Conservation (phyloP, 2,329 filamentous ascomycete genomes). For the Xylariales sp. region DNA sequence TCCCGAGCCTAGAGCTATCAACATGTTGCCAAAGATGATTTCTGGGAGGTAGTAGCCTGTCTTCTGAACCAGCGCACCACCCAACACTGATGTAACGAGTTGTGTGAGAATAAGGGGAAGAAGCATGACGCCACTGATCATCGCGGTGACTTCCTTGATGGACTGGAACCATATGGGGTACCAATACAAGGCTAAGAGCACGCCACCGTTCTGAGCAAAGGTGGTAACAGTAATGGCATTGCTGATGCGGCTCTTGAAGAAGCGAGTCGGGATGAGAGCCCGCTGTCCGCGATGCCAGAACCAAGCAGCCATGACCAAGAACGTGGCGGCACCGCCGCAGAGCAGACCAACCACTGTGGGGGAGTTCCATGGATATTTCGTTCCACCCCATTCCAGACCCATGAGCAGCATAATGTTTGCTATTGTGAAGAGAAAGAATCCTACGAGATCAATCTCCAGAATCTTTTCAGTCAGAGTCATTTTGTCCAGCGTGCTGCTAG, state of each 20-base stretch:
- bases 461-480: slow-evolving; percentile 10
- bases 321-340: slow-evolving; percentile 24
- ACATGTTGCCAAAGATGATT: slow-evolving; percentile 21
- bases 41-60: slow-evolving; percentile 30
- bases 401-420: slow-evolving; percentile 39
- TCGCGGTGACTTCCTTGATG: slow-evolving; percentile 12
- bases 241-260: slow-evolving; percentile 14
- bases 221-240: slow-evolving; percentile 15
- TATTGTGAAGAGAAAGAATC: slow-evolving; percentile 19
- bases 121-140: slow-evolving; percentile 18
- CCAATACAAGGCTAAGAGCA: slow-evolving; percentile 16
- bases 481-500: no score
- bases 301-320: slow-evolving; percentile 24
- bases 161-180: slow-evolving; percentile 24
- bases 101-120: slow-evolving; percentile 21
- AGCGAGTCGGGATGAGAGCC: slow-evolving; percentile 28
- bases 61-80: slow-evolving; percentile 15
- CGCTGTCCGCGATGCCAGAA: slow-evolving; percentile 32
- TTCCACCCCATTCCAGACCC: slow-evolving; percentile 40
- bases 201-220: slow-evolving; percentile 15
- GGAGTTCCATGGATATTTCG: slow-evolving; percentile 29
- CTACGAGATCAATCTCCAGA: slow-evolving; percentile 21
- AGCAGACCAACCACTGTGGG: slow-evolving; percentile 31
- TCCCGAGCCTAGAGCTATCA: slow-evolving; percentile 27
- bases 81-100: slow-evolving; percentile 15